Evolutionary conservation across 345 rosid species (phyloP).

Genomic region (Hypericum perforatum): DNA sequence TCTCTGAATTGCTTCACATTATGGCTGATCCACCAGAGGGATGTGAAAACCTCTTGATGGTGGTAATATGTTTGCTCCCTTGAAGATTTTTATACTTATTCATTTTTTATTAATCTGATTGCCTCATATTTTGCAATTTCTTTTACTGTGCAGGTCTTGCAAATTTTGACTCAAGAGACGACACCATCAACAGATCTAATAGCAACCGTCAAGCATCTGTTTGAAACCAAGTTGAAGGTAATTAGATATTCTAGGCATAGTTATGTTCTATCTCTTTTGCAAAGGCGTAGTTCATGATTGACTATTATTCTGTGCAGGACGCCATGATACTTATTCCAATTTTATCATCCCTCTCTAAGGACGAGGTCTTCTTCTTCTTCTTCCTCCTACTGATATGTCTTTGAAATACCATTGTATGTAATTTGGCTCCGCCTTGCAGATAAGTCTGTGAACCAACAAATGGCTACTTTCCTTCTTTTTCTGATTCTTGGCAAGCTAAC

Average conservation of each 20-base stretch:
- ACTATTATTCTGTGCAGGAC: constrained; percentile 54
- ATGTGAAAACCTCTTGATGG: constrained; percentile 88
- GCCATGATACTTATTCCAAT: constrained; percentile 89
- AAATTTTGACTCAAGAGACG: constrained; percentile 78
- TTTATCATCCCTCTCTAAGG: constrained; percentile 82
- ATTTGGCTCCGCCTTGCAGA: no score
- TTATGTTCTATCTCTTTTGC: constrained; percentile 8
- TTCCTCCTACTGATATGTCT: constrained; percentile 3
- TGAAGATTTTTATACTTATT: background rate
- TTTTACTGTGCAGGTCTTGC: constrained; percentile 56
- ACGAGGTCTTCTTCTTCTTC: constrained; percentile 46
- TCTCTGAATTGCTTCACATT: constrained; percentile 57
- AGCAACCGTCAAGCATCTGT: constrained; percentile 78
- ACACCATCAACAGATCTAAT: constrained; percentile 67
- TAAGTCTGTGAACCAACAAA: no score
- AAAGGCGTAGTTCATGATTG: constrained; percentile 6
- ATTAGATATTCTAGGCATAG: constrained; percentile 7
- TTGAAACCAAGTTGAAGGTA: constrained; percentile 93
- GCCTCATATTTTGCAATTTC: constrained; percentile 11
- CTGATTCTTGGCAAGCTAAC: no score
- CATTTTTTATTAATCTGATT: background rate
- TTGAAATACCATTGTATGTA: background rate
- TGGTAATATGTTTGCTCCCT: constrained; percentile 33
- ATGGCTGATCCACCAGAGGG: constrained; percentile 96
- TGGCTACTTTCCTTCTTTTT: no score